Percentiles rank a stretch among this genome's conserved stretches.
Evolutionary conservation across 2,329 filamentous ascomycete species (phyloP).

Genomic region (Thielaviopsis populi): DNA sequence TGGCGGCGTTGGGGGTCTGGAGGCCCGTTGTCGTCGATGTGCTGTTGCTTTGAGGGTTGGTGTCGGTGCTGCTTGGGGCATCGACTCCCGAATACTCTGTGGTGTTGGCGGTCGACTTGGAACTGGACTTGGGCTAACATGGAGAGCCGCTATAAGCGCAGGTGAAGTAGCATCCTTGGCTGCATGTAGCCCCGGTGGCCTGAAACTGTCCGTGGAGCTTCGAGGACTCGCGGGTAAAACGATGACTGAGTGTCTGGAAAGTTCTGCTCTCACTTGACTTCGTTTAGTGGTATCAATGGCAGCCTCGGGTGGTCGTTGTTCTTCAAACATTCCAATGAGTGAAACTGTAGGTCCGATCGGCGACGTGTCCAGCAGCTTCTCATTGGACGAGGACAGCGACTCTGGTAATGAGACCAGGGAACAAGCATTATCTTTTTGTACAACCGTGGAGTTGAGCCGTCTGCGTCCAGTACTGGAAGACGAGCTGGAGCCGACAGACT

Average conservation of each 20-base stretch:
- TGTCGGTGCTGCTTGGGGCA: neutral
- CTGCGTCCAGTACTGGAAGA: conserved; percentile 19
- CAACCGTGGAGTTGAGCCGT: conserved; percentile 23
- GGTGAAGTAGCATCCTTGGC: neutral
- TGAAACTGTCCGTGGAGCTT: neutral
- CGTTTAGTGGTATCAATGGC: conserved; percentile 16
- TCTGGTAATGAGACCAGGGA: neutral
- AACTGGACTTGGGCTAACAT: conserved; percentile 10
- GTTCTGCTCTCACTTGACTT: neutral
- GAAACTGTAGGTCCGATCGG: conserved; percentile 47
- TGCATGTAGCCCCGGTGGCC: neutral
- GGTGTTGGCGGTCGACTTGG: conserved; percentile 10
- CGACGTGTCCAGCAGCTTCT: conserved; percentile 33
- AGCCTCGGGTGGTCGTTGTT: conserved; percentile 20
- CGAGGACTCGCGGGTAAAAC: neutral
- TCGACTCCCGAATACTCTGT: neutral
- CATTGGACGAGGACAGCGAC: neutral
- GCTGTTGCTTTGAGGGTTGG: neutral
- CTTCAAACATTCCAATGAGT: conserved; percentile 56
- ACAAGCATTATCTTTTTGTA: neutral
- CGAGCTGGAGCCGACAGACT: conserved; percentile 19
- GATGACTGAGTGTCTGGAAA: neutral
- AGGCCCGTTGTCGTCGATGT: conserved; percentile 10
- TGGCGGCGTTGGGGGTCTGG: conserved; percentile 15
- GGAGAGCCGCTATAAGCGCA: conserved; percentile 6